These are phyloP conservation scores for Leccinum solheimii DNA, from an alignment of 1,284 basidiomycete genomes.

Conservation along the genomic window DNA sequence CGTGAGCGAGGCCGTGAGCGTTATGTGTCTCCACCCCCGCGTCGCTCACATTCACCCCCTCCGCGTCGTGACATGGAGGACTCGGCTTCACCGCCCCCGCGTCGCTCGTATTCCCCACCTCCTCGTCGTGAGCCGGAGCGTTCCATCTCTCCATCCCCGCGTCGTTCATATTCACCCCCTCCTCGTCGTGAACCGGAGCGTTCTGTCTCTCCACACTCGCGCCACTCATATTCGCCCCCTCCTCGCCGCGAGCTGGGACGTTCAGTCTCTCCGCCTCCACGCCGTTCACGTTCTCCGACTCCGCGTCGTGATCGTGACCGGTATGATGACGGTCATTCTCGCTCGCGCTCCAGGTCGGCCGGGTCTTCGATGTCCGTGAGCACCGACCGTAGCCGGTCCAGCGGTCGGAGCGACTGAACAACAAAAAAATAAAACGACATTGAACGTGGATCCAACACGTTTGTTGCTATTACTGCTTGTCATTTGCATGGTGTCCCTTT, in stretches of 20 bases:
- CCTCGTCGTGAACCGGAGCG: background rate
- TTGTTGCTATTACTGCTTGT: background rate
- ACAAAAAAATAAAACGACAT: background rate
- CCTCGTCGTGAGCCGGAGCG: background rate
- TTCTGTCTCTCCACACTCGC: constrained; percentile 8
- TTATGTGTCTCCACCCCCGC: constrained; percentile 27
- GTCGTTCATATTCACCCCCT: background rate
- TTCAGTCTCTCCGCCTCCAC: constrained; percentile 28
- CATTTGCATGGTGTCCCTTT: background rate
- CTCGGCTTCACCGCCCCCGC: background rate
- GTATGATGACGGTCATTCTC: constrained; percentile 26
- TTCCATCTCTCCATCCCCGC: background rate
- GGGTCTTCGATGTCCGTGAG: constrained; percentile 52
- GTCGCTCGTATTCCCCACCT: constrained; percentile 13
- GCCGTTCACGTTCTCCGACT: constrained; percentile 28
- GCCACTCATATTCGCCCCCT: constrained; percentile 35
- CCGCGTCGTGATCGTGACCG: constrained; percentile 25
- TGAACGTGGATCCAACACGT: background rate
- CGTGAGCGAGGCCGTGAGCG: constrained; percentile 25
- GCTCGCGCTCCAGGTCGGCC: constrained; percentile 35
- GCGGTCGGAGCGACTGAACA: constrained; percentile 24
- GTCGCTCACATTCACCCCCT: constrained; percentile 17
- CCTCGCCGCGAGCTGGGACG: constrained; percentile 33
- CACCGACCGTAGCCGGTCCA: constrained; percentile 34
- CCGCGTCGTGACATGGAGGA: background rate